Evolutionary conservation across 2,329 filamentous ascomycete genomes (phyloP).

Genomic region (Fusarium albidum): DNA sequence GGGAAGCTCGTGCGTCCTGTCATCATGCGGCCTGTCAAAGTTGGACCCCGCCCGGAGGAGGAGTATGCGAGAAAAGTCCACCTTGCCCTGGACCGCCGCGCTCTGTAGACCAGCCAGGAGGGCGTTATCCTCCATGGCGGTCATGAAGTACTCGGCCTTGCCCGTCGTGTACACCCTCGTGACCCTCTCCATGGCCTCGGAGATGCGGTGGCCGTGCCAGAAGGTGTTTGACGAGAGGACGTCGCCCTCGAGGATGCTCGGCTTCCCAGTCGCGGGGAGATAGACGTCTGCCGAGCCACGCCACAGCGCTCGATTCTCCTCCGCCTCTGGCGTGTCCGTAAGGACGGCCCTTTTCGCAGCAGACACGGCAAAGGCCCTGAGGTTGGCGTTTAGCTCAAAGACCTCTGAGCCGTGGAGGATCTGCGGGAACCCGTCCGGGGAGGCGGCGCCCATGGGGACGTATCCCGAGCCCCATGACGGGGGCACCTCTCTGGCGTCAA

Average conservation of each 20-base stretch:
- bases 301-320: constrained; percentile 17
- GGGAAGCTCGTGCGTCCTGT: constrained; percentile 26
- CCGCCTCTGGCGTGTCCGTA: constrained; percentile 10
- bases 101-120: constrained; percentile 24
- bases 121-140: constrained; percentile 34
- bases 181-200: constrained; percentile 31
- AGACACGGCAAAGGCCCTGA: constrained; percentile 26
- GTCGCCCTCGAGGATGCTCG: constrained; percentile 28
- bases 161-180: constrained; percentile 24
- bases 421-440: constrained; percentile 19
- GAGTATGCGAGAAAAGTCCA: constrained; percentile 27
- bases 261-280: constrained; percentile 5
- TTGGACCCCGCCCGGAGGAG: constrained; percentile 32
- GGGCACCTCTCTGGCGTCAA: constrained; percentile 30
- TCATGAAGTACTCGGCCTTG: constrained; percentile 29
- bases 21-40: constrained; percentile 30
- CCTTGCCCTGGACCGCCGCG: constrained; percentile 20
- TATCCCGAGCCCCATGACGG: constrained; percentile 28
- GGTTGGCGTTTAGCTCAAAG: constrained; percentile 22
- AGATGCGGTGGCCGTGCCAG: constrained; percentile 30
- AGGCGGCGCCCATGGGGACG: constrained; percentile 26
- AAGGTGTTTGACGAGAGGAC: constrained; percentile 33
- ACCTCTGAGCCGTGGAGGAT: constrained; percentile 33
- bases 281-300: constrained; percentile 5
- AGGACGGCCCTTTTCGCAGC: constrained; percentile 5